Base-by-base conservation (phyloP, 1,139 yeast species). In the Debaryomyces udenii region DNA sequence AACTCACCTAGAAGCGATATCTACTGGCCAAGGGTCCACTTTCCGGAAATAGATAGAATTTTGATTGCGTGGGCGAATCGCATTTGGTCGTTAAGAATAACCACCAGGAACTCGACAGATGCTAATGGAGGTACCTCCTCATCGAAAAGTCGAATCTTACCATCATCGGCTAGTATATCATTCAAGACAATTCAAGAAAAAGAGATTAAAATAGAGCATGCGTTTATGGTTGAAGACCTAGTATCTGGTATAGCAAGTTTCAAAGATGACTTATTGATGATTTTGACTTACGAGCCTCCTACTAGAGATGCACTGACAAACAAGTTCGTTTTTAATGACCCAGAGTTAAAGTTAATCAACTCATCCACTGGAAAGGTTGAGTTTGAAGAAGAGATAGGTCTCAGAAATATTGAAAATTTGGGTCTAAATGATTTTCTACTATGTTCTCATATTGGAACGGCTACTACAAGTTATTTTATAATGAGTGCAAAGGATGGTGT, bases 401-500 rank as follows among this genome's bases (percentile, higher is more conserved):
- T 90, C 43, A 77, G 75, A 39, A 78, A 80, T 35, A 78, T 71
- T 37, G 74, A 79, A 31, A 70, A 75, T 18, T 64, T 89, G 27
- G 93, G 96, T 0, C 70, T 87, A 20, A 91, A 91, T 59, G 98
- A 93, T 57, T 87, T 85, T 54, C 81, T 79, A 46, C 62, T 91
- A 37, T 78, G 81, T 0, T 76, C 75, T 37, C 75, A 74, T 56
- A 66, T 74, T 13, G 70, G 66, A 1, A 40, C 42, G 2, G 51
- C 51, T 1, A 45, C 49, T 1, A 67, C 77, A 1, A 66, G 71
- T 31, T 88, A 86, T 65, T 86, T 74, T 50, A 71, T 93, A 15
- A 71, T 91, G 6, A 82, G 94, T 57, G 89, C 96, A 0, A 80
- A 80, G 40, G 98, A 90, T 63, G 91, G 85, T 1, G 86, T 93